Evolutionary conservation across 1,284 basidiomycete species (phyloP), one percentile per base, ranked within the genome.

Genomic region (Cutaneotrichosporon curvatum): DNA sequence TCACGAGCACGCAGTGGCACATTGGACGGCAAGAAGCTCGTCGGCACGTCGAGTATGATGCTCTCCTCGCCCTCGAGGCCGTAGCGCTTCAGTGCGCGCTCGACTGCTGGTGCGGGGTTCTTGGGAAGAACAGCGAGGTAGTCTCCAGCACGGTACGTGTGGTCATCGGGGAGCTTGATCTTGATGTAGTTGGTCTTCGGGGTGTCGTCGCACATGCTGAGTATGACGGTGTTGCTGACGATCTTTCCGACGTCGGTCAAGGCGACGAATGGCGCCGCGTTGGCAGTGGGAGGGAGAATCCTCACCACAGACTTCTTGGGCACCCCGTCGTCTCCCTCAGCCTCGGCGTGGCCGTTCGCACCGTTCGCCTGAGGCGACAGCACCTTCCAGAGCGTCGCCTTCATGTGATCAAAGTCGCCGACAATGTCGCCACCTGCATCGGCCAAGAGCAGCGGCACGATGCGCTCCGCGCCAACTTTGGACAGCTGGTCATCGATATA

Each of bases 371-470:
- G 28, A 10, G 36, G 37, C 16, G 37, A 35, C 34, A 79, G 55
- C 5, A 61, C 53, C 40, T 60, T 53, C 76, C 76, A 79, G 2
- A 78, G 57, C 37, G 62, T 56, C 4, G 57, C 63, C 50, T 75
- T 71, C 66, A 74, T 79, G 22, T 70, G 68, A 46, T 79, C 77
- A 48, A 78, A 78, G 37, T 58, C 55, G 55, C 75, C 71, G 51
- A 77, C 75, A 51, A 79, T 74, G 45, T 73, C 70, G 2, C 70
- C 68, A 4, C 67, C 61, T n/a, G 71, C 69, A 5, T 36, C 64
- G 51, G 12, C 75, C 1, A 34, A 16, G 21, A 25, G 32, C 22
- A 54, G 43, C 3, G 31, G 33, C 39, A 43, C 40, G 9, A 79
- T 59, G 18, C 75, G 64, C 45, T 64, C 65, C n/a, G 62, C 77